Conservation (phyloP, 2,329 filamentous ascomycete species). For the Byssoonygena ceratinophila region DNA sequence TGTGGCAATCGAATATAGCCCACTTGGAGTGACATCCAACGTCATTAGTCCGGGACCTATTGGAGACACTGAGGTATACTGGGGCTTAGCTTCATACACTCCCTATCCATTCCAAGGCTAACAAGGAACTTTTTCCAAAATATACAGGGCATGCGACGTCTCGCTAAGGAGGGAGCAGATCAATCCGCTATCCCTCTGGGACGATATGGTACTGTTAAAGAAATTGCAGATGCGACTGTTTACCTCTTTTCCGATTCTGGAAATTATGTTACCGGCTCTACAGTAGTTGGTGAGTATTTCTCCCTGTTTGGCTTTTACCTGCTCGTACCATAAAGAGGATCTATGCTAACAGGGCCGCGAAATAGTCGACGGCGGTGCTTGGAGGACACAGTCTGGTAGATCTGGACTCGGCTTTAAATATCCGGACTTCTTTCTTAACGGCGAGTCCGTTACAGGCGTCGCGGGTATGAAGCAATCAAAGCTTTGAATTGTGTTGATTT, state of each 20-base stretch:
- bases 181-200: slow-evolving; percentile 56
- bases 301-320: slow-evolving; percentile 8
- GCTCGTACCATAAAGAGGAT: background rate
- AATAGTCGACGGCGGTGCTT: slow-evolving; percentile 35
- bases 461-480: slow-evolving; percentile 49
- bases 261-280: slow-evolving; percentile 75
- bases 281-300: slow-evolving; percentile 49
- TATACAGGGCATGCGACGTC: slow-evolving; percentile 54
- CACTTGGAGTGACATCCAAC: slow-evolving; percentile 75
- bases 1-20: slow-evolving; percentile 80
- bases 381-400: slow-evolving; percentile 29
- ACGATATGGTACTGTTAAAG: slow-evolving; percentile 65
- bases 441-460: slow-evolving; percentile 46
- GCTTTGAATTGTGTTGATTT: slow-evolving; percentile 32
- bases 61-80: slow-evolving; percentile 56
- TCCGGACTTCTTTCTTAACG: slow-evolving; percentile 50
- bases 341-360: background rate
- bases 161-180: slow-evolving; percentile 45
- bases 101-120: too few relatives aligned
- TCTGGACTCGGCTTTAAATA: slow-evolving; percentile 38
- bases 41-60: slow-evolving; percentile 83
- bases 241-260: slow-evolving; percentile 79
- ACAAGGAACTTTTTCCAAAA: background rate
- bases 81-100: too few relatives aligned
- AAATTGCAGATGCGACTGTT: slow-evolving; percentile 86